Conservation (phyloP, 108 stramenopile species). For the Schizochytrium sp. region DNA sequence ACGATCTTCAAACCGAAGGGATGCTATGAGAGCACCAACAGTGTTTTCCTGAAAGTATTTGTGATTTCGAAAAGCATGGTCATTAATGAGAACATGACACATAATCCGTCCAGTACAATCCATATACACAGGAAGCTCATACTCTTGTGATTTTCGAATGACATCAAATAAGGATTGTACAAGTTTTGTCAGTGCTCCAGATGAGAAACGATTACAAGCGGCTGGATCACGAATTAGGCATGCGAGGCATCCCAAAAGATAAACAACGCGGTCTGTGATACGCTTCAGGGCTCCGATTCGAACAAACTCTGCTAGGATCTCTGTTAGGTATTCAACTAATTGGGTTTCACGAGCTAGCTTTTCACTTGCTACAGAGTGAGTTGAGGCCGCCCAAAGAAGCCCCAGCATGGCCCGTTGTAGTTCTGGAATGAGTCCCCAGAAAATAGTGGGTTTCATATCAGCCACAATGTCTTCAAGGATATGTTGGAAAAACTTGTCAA, state of each 20-base stretch:
- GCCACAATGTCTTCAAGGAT: neutral
- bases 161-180: constrained; percentile 46
- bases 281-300: neutral
- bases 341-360: neutral
- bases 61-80: constrained; percentile 3
- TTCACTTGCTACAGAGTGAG: neutral
- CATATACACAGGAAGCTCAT: constrained; percentile 20
- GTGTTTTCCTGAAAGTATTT: constrained; percentile 32
- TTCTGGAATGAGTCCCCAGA: constrained; percentile 2
- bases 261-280: neutral
- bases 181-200: neutral
- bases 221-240: neutral
- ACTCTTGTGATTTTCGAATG: constrained; percentile 11
- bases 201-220: neutral
- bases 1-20: neutral
- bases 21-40: neutral
- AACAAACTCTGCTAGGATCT: neutral
- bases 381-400: constrained; percentile 27
- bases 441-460: neutral
- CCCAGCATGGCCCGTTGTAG: neutral
- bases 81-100: constrained; percentile 39
- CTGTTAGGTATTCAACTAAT: neutral
- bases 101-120: constrained; percentile 36
- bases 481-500: neutral
- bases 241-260: neutral